Base-by-base conservation (phyloP, 345 rosid species). In the Diplotaxis tenuifolia region DNA sequence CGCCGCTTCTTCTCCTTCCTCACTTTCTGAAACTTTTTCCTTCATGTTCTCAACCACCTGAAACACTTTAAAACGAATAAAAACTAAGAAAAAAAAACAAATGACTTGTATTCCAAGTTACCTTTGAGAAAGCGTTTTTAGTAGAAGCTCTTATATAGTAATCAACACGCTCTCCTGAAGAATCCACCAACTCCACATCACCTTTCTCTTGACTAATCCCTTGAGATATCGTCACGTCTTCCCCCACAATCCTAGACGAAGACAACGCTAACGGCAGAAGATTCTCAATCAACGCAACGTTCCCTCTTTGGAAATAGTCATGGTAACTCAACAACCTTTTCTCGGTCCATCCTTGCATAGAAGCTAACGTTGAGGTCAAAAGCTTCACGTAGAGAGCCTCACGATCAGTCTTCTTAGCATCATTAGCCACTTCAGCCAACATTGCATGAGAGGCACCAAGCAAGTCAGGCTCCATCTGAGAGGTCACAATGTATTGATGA, bases 351-450 rank as follows among this genome's bases (percentile, higher is more conserved):
- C n/a, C n/a, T n/a, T n/a, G n/a, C n/a, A n/a, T n/a, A n/a, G n/a
- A n/a, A n/a, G n/a, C n/a, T n/a, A n/a, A n/a, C n/a, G n/a, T n/a
- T n/a, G n/a, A n/a, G n/a, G n/a, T 78, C 78, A 88, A 67, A 8
- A 89, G 62, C 78, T 84, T 86, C 58, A 80, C 83, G 45, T 83
- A 91, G 0, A 75, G 7, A 20, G 89, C 84, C 71, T 89, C 94
- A 2, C 86, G 76, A 9, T 88, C 94, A 0, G 83, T 76, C 59
- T 82, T 86, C 49, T 84, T 91, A 2, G 96, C 86, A 52, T 91
- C 97, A 19, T 77, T 88, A 0, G 85, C 89, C 20, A 91, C 92
- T 79, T 91, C 96, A 0, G 86, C 83, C 47, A 93, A 61, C 92
- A 93, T 82, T 0, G 87, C 81, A 16, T 86, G 87, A 1, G 97